Conservation (phyloP, 2,329 filamentous ascomycete genomes). For the Aspergillus costaricaensis region DNA sequence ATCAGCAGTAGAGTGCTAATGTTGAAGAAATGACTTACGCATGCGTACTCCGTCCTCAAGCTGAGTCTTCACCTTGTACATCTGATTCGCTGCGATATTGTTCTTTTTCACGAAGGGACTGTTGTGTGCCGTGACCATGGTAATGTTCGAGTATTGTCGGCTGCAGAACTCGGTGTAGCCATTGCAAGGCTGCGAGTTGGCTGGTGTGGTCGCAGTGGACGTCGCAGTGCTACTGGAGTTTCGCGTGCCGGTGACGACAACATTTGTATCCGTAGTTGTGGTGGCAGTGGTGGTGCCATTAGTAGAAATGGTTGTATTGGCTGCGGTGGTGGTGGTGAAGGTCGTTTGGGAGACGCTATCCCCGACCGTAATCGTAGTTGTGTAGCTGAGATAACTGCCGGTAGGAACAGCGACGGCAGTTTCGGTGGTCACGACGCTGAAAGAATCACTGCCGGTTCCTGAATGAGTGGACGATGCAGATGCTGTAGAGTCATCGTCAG, state of each 20-base stretch:
- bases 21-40: conserved; percentile 40
- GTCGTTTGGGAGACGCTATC: background rate
- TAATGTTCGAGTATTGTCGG: conserved; percentile 79
- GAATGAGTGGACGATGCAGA: background rate
- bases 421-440: conserved; percentile 21
- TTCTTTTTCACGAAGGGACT: conserved; percentile 72
- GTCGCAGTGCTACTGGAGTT: conserved; percentile 52
- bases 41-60: conserved; percentile 71
- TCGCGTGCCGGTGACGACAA: conserved; percentile 41
- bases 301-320: conserved; percentile 25
- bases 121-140: conserved; percentile 78
- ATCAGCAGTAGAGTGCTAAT: background rate
- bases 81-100: conserved; percentile 76
- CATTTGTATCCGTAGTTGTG: conserved; percentile 30
- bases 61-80: conserved; percentile 66
- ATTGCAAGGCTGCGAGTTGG: conserved; percentile 79
- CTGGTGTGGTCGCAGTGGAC: conserved; percentile 50
- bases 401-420: conserved; percentile 36
- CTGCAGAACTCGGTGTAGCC: conserved; percentile 74
- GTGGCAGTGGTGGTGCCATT: conserved; percentile 30
- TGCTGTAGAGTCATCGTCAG: background rate
- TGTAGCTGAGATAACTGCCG: conserved; percentile 41
- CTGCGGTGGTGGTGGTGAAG: conserved; percentile 15
- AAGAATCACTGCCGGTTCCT: background rate
- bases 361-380: conserved; percentile 37